Conservation (phyloP, 345 rosid genomes). For the Salix koriyanagi region DNA sequence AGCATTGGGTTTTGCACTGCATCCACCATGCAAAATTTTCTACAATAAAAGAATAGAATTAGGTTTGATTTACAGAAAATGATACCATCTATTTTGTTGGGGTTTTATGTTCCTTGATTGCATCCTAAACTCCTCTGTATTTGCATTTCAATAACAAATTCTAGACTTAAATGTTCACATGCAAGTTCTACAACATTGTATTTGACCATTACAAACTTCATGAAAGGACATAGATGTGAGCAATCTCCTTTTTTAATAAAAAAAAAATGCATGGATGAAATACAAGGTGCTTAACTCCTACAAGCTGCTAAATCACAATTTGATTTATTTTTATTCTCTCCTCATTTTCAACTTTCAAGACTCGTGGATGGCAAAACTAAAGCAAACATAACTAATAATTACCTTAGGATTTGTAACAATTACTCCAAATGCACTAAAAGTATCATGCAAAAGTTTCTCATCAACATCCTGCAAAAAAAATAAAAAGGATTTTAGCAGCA, state of each 20-base stretch:
- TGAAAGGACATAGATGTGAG: not conserved
- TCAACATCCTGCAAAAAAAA: slow-evolving; percentile 80
- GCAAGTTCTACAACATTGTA: not conserved
- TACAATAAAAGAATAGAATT: not conserved
- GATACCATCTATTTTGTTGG: not conserved
- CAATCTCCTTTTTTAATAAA: not conserved
- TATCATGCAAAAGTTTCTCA: slow-evolving; percentile 92
- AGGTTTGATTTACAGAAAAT: not conserved
- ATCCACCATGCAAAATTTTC: not conserved
- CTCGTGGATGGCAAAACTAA: not conserved
- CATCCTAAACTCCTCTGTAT: not conserved
- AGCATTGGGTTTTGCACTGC: not conserved
- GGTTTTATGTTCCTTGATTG: not conserved
- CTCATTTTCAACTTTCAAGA: not conserved
- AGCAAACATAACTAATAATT: not conserved
- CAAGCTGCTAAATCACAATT: not conserved
- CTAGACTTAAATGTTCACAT: not conserved
- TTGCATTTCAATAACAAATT: not conserved
- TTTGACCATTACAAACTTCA: not conserved
- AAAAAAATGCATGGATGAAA: not conserved
- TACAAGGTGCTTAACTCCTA: not conserved
- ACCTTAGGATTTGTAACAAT: slow-evolving; percentile 98
- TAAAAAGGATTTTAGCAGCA: slow-evolving; percentile 7
- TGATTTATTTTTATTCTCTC: not conserved
- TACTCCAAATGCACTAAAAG: slow-evolving; percentile 96